Evolutionary conservation across 73 alveolate species (phyloP).

Genomic region (Paramecium biaurelia): DNA sequence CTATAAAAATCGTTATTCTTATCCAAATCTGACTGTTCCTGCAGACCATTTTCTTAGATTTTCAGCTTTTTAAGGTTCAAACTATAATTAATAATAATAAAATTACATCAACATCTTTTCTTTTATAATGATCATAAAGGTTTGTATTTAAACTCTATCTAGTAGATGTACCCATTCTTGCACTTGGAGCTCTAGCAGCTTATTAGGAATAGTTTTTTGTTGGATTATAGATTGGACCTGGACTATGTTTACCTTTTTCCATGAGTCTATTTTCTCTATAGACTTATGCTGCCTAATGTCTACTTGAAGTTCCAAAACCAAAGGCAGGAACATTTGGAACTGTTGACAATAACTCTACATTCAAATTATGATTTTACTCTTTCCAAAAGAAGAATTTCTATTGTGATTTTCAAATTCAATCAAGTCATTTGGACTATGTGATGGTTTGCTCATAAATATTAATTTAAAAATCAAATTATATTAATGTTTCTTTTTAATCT

Average conservation of each 20-base stretch:
- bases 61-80: slow-evolving; percentile 40
- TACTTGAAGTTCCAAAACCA: not conserved
- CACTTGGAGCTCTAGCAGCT: slow-evolving; percentile 1
- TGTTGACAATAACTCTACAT: not conserved
- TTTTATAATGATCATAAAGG: not conserved
- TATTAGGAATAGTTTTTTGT: not conserved
- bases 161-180: not conserved
- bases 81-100: not conserved
- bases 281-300: slow-evolving; percentile 23
- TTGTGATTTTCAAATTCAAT: slow-evolving; percentile 21
- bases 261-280: not conserved
- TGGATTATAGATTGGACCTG: slow-evolving; percentile 34
- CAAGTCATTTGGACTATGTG: slow-evolving; percentile 9
- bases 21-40: slow-evolving; percentile 4
- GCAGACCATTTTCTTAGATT: slow-evolving; percentile 12
- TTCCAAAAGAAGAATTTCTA: slow-evolving; percentile 42
- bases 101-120: slow-evolving; percentile 15
- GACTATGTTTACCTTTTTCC: slow-evolving; percentile 26
- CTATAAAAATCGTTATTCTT: not conserved
- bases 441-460: not conserved
- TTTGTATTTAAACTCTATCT: not conserved
- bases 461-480: not conserved
- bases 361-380: not conserved
- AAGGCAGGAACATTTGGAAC: slow-evolving; percentile 12
- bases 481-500: not conserved